These are phyloP conservation scores for Penicillium brasilianum DNA, from an alignment of 2,329 filamentous ascomycete species.

Conservation along the genomic window DNA sequence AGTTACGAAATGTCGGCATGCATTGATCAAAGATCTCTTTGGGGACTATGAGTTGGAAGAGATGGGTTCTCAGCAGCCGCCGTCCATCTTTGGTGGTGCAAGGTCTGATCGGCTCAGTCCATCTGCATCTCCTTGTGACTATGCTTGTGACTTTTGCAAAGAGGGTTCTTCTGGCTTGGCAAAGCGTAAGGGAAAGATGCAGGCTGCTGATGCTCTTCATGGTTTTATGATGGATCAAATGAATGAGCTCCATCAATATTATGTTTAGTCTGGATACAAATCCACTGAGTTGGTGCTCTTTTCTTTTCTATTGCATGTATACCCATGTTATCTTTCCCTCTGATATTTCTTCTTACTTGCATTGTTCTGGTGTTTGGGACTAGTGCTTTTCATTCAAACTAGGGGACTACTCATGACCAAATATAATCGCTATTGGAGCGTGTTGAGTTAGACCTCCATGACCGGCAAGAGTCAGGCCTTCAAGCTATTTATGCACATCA, in stretches of 20 bases:
- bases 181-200: slow-evolving; percentile 56
- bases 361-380: background rate
- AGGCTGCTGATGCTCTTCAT: slow-evolving; percentile 17
- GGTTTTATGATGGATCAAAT: background rate
- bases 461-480: too few relatives aligned
- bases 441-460: too few relatives aligned
- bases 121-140: slow-evolving; percentile 64
- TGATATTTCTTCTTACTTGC: background rate
- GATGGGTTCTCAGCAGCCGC: slow-evolving; percentile 34
- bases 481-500: too few relatives aligned
- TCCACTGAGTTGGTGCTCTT: background rate
- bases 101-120: background rate
- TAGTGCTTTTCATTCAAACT: background rate
- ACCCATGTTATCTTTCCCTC: background rate
- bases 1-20: slow-evolving; percentile 74
- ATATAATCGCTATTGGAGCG: too few relatives aligned
- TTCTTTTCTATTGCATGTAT: background rate
- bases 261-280: background rate
- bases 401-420: background rate
- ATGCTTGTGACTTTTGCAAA: slow-evolving; percentile 80
- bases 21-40: slow-evolving; percentile 76
- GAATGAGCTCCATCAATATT: background rate
- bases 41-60: slow-evolving; percentile 60
- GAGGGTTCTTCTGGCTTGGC: slow-evolving; percentile 63
- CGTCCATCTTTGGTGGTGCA: slow-evolving; percentile 24